Evolutionary conservation across 2,329 filamentous ascomycete genomes (phyloP).

Genomic region (Talaromyces pinophilus): DNA sequence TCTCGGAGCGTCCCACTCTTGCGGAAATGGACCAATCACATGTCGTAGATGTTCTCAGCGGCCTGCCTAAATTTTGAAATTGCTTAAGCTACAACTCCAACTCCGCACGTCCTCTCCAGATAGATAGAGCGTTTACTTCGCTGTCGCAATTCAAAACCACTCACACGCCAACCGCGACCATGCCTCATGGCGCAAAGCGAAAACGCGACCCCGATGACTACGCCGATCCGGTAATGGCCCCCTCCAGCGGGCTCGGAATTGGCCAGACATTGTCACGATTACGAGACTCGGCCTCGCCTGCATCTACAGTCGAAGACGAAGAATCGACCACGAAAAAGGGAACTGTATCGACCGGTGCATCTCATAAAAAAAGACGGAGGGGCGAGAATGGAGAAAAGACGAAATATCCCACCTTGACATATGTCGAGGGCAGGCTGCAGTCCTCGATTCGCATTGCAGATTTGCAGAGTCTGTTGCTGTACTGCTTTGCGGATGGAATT

Average conservation of each 20-base stretch:
- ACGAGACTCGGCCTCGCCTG: conserved; percentile 27
- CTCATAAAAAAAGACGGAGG: conserved; percentile 33
- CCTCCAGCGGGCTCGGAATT: conserved; percentile 31
- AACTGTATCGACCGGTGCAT: background rate
- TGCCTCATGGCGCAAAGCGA: conserved; percentile 32
- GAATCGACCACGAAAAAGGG: conserved; percentile 7
- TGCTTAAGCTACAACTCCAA: background rate
- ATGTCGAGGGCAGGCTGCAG: conserved; percentile 56
- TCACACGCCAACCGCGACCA: background rate
- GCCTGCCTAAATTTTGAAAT: conserved; percentile 1
- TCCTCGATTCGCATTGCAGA: conserved; percentile 59
- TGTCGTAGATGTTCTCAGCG: background rate
- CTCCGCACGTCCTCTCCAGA: background rate
- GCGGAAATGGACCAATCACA: background rate
- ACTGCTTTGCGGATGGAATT: conserved; percentile 62
- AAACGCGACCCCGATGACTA: conserved; percentile 35
- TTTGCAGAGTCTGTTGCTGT: conserved; percentile 60
- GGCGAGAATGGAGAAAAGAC: conserved; percentile 45
- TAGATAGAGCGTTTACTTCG: background rate
- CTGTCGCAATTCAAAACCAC: background rate
- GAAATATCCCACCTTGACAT: conserved; percentile 57
- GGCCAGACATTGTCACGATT: conserved; percentile 37
- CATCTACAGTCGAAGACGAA: conserved; percentile 20
- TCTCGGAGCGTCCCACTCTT: no score
- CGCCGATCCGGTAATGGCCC: conserved; percentile 29